Percentiles rank a stretch among this genome's conserved stretches.
Evolutionary conservation across 768 basidiomycete species (phyloP).

Genomic region (Tulasnella sp.): DNA sequence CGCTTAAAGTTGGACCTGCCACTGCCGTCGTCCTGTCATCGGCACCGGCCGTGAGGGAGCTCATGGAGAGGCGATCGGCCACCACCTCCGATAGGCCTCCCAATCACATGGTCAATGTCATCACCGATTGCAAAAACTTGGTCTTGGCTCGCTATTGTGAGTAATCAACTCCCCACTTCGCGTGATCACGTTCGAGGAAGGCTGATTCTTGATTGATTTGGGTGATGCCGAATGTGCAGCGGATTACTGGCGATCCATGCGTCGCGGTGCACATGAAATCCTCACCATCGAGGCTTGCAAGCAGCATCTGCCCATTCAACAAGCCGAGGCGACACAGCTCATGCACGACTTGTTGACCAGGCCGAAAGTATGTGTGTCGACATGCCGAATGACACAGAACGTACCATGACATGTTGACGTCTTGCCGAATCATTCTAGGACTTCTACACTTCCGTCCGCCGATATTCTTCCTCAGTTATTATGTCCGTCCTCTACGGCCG

Average conservation of each 20-base stretch:
- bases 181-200: background rate
- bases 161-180: background rate
- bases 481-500: constrained; percentile 28
- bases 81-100: constrained; percentile 25
- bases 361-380: constrained; percentile 24
- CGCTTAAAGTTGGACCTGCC: constrained; percentile 22
- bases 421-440: constrained; percentile 17
- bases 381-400: too few relatives aligned
- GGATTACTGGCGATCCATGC: constrained; percentile 18
- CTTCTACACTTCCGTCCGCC: constrained; percentile 27
- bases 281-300: constrained; percentile 21
- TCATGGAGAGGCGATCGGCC: constrained; percentile 25
- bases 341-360: constrained; percentile 24
- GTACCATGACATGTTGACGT: too few relatives aligned
- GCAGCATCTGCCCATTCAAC: constrained; percentile 15
- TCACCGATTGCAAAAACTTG: constrained; percentile 20
- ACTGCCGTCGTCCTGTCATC: constrained; percentile 25
- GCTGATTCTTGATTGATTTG: too few relatives aligned
- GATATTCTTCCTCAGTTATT: constrained; percentile 28
- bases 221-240: background rate
- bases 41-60: constrained; percentile 22
- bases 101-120: constrained; percentile 20
- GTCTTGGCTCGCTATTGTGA: constrained; percentile 15
- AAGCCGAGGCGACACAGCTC: constrained; percentile 15
- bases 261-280: constrained; percentile 17